These are phyloP conservation scores for Cucurbita maxima DNA, from an alignment of 306 rosid genomes.

Conservation along the genomic window DNA sequence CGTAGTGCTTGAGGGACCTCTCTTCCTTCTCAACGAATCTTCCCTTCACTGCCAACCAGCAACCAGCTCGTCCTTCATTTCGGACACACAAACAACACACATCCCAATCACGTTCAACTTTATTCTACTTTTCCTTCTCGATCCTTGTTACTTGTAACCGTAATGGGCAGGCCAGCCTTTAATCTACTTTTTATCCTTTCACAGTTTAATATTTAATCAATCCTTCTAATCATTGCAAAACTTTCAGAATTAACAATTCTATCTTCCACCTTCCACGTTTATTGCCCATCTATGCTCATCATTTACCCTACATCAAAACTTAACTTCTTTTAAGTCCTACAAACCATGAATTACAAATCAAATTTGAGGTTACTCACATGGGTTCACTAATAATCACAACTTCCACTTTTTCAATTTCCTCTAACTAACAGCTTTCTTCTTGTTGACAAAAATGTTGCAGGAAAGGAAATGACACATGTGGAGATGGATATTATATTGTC, in stretches of 20 bases:
- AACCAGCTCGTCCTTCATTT: not conserved
- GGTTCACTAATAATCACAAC: conserved; percentile 19
- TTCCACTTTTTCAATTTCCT: not conserved
- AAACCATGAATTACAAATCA: too few relatives aligned
- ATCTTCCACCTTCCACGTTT: too few relatives aligned
- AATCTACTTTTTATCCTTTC: not conserved
- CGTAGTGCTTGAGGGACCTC: not conserved
- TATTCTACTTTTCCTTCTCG: not conserved
- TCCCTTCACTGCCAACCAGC: not conserved
- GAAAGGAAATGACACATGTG: too few relatives aligned
- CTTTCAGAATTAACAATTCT: too few relatives aligned
- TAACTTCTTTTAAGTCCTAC: too few relatives aligned
- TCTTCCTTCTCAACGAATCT: not conserved
- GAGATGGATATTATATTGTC: not conserved
- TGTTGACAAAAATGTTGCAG: not conserved
- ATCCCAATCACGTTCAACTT: not conserved
- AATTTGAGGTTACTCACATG: too few relatives aligned
- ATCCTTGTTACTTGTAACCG: not conserved
- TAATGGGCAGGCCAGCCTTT: not conserved
- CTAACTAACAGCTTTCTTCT: not conserved
- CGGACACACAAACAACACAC: not conserved
- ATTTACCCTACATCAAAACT: too few relatives aligned
- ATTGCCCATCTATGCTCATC: too few relatives aligned
- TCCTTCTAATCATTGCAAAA: too few relatives aligned
- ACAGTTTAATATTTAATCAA: too few relatives aligned